Evolutionary conservation across 208 protist genomes (phyloP).

Genomic region (Leptomonas seymouri): DNA sequence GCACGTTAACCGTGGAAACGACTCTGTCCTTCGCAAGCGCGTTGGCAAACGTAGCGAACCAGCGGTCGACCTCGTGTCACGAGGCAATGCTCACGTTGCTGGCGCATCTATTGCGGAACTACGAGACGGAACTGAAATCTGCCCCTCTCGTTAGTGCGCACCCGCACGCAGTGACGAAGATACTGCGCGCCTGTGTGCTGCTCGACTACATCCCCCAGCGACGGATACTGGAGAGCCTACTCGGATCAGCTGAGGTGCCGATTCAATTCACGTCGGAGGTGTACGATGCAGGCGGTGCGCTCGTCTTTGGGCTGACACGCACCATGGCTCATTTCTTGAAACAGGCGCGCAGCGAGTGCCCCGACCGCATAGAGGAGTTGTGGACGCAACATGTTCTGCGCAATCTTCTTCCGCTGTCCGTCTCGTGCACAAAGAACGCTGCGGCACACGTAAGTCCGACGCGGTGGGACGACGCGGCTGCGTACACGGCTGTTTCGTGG

Average conservation of each 20-base stretch:
- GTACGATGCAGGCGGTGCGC: slow-evolving; percentile 30
- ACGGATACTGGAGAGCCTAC: slow-evolving; percentile 33
- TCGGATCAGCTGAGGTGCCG: slow-evolving; percentile 16
- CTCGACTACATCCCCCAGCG: slow-evolving; percentile 52
- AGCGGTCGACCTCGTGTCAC: slow-evolving; percentile 27
- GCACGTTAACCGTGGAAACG: slow-evolving; percentile 37
- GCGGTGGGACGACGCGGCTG: neutral
- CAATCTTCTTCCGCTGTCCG: slow-evolving; percentile 50
- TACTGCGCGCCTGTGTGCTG: slow-evolving; percentile 63
- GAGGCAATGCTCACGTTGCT: slow-evolving; percentile 19
- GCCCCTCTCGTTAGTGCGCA: slow-evolving; percentile 27
- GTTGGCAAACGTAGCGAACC: slow-evolving; percentile 34
- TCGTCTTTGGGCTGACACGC: slow-evolving; percentile 76
- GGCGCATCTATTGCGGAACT: slow-evolving; percentile 16
- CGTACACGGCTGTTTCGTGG: slow-evolving; percentile 68
- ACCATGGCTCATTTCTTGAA: slow-evolving; percentile 60
- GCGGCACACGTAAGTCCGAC: neutral
- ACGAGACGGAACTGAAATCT: slow-evolving; percentile 11
- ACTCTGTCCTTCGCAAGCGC: slow-evolving; percentile 54
- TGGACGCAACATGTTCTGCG: slow-evolving; percentile 45
- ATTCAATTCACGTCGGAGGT: slow-evolving; percentile 19
- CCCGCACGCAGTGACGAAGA: slow-evolving; percentile 50
- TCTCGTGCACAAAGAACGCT: slow-evolving; percentile 25
- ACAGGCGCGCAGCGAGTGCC: slow-evolving; percentile 23
- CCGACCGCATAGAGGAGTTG: slow-evolving; percentile 27